Conservation (phyloP, 192 early-diverging fungal species). For the Linnemannia elongata region DNA sequence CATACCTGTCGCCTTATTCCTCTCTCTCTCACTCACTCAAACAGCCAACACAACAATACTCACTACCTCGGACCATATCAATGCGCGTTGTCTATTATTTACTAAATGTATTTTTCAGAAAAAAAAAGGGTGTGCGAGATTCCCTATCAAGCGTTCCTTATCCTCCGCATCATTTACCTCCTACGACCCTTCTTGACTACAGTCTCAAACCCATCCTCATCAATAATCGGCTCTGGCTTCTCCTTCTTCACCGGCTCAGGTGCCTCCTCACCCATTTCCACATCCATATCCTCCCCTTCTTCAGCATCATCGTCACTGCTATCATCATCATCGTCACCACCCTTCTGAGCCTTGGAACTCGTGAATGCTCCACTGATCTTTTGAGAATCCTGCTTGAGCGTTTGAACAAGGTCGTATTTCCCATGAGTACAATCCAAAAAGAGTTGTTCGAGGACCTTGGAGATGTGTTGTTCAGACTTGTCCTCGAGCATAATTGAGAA, state of each 20-base stretch:
- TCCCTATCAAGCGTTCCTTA: too few species aligned
- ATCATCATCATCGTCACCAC: slow-evolving; percentile 20
- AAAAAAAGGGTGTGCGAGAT: too few species aligned
- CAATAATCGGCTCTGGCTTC: slow-evolving; percentile 59
- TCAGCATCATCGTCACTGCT: slow-evolving; percentile 38
- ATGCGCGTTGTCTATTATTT: neutral
- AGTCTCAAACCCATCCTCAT: slow-evolving; percentile 62
- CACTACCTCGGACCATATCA: neutral
- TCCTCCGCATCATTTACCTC: neutral
- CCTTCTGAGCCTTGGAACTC: slow-evolving; percentile 26
- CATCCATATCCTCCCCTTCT: slow-evolving; percentile 53
- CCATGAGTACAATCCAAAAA: slow-evolving; percentile 63
- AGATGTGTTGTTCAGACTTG: slow-evolving; percentile 67
- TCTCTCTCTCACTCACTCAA: too few species aligned
- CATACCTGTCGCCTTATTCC: neutral
- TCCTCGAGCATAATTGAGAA: slow-evolving; percentile 68
- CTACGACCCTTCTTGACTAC: slow-evolving; percentile 54
- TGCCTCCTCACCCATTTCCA: slow-evolving; percentile 48
- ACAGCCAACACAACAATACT: too few species aligned
- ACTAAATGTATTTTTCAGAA: neutral
- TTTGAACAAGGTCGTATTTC: slow-evolving; percentile 52
- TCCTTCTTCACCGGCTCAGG: slow-evolving; percentile 24
- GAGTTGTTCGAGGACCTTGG: slow-evolving; percentile 60
- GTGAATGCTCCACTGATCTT: slow-evolving; percentile 46
- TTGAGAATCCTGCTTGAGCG: slow-evolving; percentile 45